Percentiles rank a stretch among this genome's conserved stretches.
Conservation (phyloP, 495 filamentous ascomycete species). For the Pseudevernia furfuracea region DNA sequence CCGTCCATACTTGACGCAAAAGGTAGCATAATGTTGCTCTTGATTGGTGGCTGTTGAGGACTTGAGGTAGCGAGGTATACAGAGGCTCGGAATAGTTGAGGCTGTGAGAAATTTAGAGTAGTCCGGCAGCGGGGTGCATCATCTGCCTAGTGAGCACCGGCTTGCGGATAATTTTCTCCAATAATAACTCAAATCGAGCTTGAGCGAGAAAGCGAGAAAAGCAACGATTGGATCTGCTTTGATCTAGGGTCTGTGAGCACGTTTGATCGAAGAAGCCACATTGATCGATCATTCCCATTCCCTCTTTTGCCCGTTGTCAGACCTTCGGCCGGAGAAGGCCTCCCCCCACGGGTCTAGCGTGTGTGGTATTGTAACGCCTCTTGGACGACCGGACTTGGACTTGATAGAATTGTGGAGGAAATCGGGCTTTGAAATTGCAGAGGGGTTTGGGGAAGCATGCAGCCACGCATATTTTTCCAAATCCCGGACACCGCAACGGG, state of each 20-base stretch:
- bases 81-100: slow-evolving; percentile 1
- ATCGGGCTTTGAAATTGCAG: background rate
- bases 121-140: slow-evolving; percentile 7
- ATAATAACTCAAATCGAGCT: slow-evolving; percentile 13
- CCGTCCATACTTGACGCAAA: background rate
- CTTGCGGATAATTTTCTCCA: background rate
- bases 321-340: background rate
- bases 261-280: background rate
- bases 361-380: background rate
- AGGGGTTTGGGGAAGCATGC: background rate
- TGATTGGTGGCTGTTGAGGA: background rate
- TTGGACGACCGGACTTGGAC: background rate
- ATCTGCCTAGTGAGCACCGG: slow-evolving; percentile 7
- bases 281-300: background rate
- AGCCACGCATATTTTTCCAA: background rate
- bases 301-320: background rate
- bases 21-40: background rate
- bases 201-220: slow-evolving; percentile 11
- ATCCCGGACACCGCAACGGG: background rate
- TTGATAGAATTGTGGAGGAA: background rate
- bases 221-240: background rate
- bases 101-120: slow-evolving; percentile 1
- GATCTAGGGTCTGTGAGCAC: background rate
- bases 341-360: too few relatives aligned
- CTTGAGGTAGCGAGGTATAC: background rate